These are phyloP conservation scores for Coemansia sp. DNA, from an alignment of 192 early-diverging fungal species.

Conservation along the genomic window DNA sequence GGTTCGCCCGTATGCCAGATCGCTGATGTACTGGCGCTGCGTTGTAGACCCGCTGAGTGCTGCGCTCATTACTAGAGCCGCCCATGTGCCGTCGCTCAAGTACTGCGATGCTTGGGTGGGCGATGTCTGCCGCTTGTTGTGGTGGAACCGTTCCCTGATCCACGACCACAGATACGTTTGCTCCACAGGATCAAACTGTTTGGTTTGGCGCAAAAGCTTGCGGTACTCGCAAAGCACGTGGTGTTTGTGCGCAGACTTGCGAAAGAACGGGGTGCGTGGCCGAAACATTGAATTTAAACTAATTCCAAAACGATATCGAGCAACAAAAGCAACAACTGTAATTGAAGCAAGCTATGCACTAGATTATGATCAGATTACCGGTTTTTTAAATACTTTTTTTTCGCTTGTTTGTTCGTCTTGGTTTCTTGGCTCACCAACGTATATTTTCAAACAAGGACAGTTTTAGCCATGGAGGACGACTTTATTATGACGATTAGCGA, in stretches of 20 bases:
- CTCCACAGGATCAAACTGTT: conserved; percentile 39
- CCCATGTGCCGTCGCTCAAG: conserved; percentile 31
- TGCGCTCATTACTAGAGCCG: conserved; percentile 12
- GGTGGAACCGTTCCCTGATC: conserved; percentile 52
- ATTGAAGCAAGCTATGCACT: neutral
- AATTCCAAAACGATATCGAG: neutral
- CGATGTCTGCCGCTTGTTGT: conserved; percentile 39
- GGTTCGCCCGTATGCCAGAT: conserved; percentile 47
- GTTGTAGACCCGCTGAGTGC: conserved; percentile 12
- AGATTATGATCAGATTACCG: neutral
- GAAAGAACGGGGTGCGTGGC: conserved; percentile 38
- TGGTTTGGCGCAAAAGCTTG: conserved; percentile 21
- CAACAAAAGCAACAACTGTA: neutral
- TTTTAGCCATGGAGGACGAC: conserved; percentile 44
- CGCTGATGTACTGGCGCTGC: conserved; percentile 24
- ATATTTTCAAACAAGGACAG: neutral
- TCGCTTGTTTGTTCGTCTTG: neutral
- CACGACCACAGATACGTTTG: conserved; percentile 45
- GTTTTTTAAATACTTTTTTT: neutral
- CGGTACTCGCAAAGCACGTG: conserved; percentile 24
- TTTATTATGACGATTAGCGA: conserved; percentile 76
- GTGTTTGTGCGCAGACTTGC: conserved; percentile 14
- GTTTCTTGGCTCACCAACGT: neutral
- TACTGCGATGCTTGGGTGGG: conserved; percentile 15
- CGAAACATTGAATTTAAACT: conserved; percentile 24